These are phyloP conservation scores for Haplographium delicatum DNA, from an alignment of 495 filamentous ascomycete species.

Conservation along the genomic window DNA sequence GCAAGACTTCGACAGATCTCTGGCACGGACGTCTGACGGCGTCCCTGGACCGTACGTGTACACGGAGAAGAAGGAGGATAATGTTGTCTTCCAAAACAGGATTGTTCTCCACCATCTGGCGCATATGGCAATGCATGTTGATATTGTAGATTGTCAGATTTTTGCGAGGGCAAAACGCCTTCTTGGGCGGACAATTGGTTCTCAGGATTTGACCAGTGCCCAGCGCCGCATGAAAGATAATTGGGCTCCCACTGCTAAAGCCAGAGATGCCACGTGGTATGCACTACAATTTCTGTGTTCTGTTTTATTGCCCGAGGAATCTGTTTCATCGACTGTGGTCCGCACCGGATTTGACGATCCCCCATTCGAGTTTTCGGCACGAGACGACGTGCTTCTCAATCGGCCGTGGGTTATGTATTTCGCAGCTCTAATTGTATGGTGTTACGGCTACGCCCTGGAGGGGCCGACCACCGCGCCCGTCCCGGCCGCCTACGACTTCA, in stretches of 20 bases:
- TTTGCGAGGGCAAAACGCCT: constrained; percentile 82
- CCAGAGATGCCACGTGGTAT: constrained; percentile 90
- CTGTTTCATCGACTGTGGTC: constrained; percentile 15
- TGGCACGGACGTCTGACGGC: constrained; percentile 41
- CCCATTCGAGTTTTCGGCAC: constrained; percentile 60
- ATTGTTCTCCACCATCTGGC: constrained; percentile 89
- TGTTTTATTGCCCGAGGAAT: constrained; percentile 59
- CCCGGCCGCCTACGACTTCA: constrained; percentile 46
- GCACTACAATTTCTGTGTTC: constrained; percentile 81
- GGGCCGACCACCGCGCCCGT: constrained; percentile 57
- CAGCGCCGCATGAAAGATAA: constrained; percentile 79
- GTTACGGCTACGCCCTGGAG: constrained; percentile 88
- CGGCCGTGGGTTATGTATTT: constrained; percentile 98
- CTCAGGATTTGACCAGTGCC: constrained; percentile 72
- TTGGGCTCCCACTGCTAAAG: constrained; percentile 90
- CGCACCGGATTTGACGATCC: constrained; percentile 13
- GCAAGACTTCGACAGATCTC: constrained; percentile 79
- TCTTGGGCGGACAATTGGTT: constrained; percentile 78
- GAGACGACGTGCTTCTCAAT: constrained; percentile 87
- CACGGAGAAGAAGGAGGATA: constrained; percentile 54
- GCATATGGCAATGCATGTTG: constrained; percentile 97
- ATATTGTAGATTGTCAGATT: constrained; percentile 96
- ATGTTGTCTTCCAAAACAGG: constrained; percentile 78
- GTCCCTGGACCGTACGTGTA: constrained; percentile 34
- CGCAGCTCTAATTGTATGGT: constrained; percentile 88